These are phyloP conservation scores for Penicillium paxilli DNA, from an alignment of 495 filamentous ascomycete genomes.

Conservation along the genomic window DNA sequence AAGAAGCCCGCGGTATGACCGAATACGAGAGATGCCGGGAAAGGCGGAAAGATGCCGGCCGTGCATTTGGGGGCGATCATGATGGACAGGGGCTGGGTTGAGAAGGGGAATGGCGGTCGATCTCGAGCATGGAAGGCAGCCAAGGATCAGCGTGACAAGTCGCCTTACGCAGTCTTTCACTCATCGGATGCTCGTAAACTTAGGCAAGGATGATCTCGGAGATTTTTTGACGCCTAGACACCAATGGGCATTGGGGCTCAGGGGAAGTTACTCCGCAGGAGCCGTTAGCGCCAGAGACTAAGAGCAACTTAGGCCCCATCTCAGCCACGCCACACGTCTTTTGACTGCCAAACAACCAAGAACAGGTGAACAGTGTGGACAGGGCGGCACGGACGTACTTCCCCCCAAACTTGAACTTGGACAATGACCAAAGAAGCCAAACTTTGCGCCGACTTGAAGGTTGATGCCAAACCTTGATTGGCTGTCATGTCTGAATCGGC, in stretches of 20 bases:
- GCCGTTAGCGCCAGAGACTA: constrained; percentile 11
- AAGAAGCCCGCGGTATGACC: not conserved
- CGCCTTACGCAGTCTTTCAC: not conserved
- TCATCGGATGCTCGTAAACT: not conserved
- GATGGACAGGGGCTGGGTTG: not conserved
- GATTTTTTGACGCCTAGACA: constrained; percentile 12
- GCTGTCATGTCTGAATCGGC: not conserved
- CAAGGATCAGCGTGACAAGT: not conserved
- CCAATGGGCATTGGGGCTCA: not conserved
- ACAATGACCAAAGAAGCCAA: not conserved
- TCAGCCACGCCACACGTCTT: constrained; percentile 25
- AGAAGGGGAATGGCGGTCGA: not conserved
- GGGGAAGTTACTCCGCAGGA: not conserved
- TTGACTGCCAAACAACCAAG: not conserved
- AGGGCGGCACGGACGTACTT: constrained; percentile 4
- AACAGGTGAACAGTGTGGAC: not conserved
- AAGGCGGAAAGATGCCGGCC: not conserved
- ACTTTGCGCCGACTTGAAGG: constrained; percentile 1
- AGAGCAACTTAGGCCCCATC: constrained; percentile 8
- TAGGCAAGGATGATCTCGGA: constrained; percentile 23
- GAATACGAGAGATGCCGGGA: constrained; percentile 1
- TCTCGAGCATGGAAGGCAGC: not conserved
- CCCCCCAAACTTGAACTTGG: not conserved
- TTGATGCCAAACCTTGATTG: not conserved
- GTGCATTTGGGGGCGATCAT: not conserved